These are phyloP conservation scores for Saccharomycopsis sp. DNA, from an alignment of 805 yeast species.

Conservation along the genomic window DNA sequence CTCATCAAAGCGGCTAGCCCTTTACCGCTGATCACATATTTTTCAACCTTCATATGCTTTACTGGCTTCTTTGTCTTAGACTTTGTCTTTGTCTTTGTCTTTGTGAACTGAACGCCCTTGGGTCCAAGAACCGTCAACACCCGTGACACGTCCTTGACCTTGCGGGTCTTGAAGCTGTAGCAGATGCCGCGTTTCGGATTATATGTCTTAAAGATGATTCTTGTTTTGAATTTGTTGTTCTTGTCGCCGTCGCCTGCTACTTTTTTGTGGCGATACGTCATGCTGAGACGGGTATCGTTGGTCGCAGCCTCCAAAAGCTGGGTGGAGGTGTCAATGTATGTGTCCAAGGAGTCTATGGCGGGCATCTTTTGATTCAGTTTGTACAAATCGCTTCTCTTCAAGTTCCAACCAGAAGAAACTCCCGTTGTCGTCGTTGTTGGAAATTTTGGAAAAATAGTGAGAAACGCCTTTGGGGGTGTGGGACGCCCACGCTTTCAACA, in stretches of 20 bases:
- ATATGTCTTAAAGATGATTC: slow-evolving; percentile 48
- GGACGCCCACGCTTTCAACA: too few species aligned
- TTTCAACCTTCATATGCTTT: slow-evolving; percentile 11
- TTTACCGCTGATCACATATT: slow-evolving; percentile 15
- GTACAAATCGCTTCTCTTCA: too few species aligned
- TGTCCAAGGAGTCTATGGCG: slow-evolving; percentile 26
- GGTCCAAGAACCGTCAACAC: slow-evolving; percentile 69
- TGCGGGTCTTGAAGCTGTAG: slow-evolving; percentile 47
- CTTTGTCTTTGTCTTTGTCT: slow-evolving; percentile 15
- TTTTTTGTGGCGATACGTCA: slow-evolving; percentile 29
- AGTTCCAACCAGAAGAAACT: too few species aligned
- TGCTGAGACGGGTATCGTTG: slow-evolving; percentile 25
- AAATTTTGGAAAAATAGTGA: too few species aligned
- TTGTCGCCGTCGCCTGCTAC: slow-evolving; percentile 20
- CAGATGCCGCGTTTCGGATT: slow-evolving; percentile 59
- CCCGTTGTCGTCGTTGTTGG: too few species aligned
- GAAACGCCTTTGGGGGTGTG: too few species aligned
- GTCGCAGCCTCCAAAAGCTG: slow-evolving; percentile 27
- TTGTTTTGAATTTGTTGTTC: slow-evolving; percentile 19
- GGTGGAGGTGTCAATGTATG: slow-evolving; percentile 26
- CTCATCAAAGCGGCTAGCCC: slow-evolving; percentile 20
- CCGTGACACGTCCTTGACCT: slow-evolving; percentile 66
- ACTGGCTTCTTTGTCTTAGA: slow-evolving; percentile 2
- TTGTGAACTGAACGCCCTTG: slow-evolving; percentile 39
- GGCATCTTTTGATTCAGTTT: slow-evolving; percentile 15